A percentile compares a stretch with the other conserved stretches of the same genome.
phyloP scores from a whole-genome alignment of 441 rosid species.

The Manihot esculenta region DNA sequence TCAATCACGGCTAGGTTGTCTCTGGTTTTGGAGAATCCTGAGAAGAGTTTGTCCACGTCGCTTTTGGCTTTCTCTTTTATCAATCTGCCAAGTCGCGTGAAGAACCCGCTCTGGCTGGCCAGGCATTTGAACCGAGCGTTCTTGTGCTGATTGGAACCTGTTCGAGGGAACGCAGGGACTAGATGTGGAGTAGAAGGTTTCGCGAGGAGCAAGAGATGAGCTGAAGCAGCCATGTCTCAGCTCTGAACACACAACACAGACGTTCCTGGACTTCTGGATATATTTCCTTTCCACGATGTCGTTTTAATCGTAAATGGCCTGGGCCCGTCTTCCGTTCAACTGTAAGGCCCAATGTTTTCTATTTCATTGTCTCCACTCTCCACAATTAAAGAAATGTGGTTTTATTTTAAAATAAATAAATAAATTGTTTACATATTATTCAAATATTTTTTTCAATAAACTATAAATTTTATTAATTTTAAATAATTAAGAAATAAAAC shows the following conservation, averaged over 20 bases:
- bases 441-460: no score
- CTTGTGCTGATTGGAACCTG: conserved; percentile 10
- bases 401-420: no score
- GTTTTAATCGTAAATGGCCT: not conserved
- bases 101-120: conserved; percentile 85
- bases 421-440: no score
- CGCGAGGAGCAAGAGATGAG: conserved; percentile 50
- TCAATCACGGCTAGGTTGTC: conserved; percentile 89
- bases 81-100: conserved; percentile 79
- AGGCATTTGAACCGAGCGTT: conserved; percentile 49
- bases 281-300: conserved; percentile 7
- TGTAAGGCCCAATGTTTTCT: no score
- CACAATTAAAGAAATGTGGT: no score
- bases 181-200: conserved; percentile 30
- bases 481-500: no score
- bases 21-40: conserved; percentile 92
- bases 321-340: no score
- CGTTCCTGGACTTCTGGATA: not conserved
- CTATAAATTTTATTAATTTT: no score
- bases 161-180: conserved; percentile 21
- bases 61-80: conserved; percentile 92
- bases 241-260: not conserved
- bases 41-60: conserved; percentile 82
- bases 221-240: conserved; percentile 42
- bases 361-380: no score